Evolutionary conservation across 495 filamentous ascomycete species (phyloP).

Genomic region (Penicillium manginii): DNA sequence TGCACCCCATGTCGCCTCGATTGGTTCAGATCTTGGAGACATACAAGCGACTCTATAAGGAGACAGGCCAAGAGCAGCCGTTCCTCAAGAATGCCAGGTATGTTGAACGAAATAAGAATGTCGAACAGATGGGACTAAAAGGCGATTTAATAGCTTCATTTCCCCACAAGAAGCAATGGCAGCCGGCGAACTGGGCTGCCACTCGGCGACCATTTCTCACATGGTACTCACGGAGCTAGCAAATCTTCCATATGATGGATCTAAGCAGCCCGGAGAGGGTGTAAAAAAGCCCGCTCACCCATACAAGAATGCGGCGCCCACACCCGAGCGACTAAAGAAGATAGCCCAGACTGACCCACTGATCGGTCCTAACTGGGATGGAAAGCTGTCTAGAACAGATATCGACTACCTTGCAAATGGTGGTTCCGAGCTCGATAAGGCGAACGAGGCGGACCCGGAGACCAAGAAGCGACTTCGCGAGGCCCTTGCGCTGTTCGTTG

Average conservation of each 20-base stretch:
- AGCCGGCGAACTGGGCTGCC: conserved; percentile 24
- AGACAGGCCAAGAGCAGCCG: conserved; percentile 46
- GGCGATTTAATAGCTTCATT: conserved; percentile 5
- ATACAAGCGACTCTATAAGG: conserved; percentile 39
- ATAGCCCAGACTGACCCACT: conserved; percentile 24
- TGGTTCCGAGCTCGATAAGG: conserved; percentile 26
- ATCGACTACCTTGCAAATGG: conserved; percentile 31
- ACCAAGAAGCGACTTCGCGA: conserved; percentile 24
- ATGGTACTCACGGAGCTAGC: conserved; percentile 24
- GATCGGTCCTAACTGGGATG: conserved; percentile 25
- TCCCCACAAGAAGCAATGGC: conserved; percentile 27
- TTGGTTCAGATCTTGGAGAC: conserved; percentile 43
- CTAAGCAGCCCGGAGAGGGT: conserved; percentile 25
- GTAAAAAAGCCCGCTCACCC: conserved; percentile 26
- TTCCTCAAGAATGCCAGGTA: conserved; percentile 46
- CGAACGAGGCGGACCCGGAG: conserved; percentile 26
- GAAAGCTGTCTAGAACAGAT: conserved; percentile 24
- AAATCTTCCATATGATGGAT: conserved; percentile 24
- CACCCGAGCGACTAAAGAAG: conserved; percentile 20
- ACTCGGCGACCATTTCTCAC: conserved; percentile 26
- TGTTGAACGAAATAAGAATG: background rate
- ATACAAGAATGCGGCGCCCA: conserved; percentile 20
- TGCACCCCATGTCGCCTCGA: conserved; percentile 43
- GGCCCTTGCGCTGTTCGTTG: conserved; percentile 25
- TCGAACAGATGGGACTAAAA: conserved; percentile 5